Evolutionary conservation across 371 early-diverging fungal species (phyloP), one percentile per base, ranked within the genome.

Genomic region (Actinomucor elegans): DNA sequence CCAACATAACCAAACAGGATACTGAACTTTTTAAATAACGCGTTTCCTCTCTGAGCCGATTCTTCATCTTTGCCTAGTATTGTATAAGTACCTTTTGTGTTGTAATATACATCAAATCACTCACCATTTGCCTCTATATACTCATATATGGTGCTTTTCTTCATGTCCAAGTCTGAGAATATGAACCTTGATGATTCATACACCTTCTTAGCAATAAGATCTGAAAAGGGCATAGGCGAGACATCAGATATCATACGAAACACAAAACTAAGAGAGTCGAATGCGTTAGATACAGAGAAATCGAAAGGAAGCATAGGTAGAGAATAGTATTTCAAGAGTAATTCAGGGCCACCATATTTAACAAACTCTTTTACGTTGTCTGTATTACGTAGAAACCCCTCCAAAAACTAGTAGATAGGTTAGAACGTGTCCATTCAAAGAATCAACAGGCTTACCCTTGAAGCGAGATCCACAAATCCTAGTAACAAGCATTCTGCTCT

Each of bases 381-480:
- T 17, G 73, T 64, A 61, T 87, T 91, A 45, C 90, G 87, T 61
- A 95, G 89, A 32, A 93, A 73, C 4, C 94, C 94, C 44, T 94
- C 94, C 33, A 94, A 71, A 52, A 95, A 93, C 87, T 75, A 49
- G 9, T 55, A 37, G 59, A 59, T 54, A 14, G 9, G n/a, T 41
- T 28, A 2, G 18, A 27, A n/a, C n/a, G n/a, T n/a, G n/a, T n/a
- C n/a, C n/a, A n/a, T n/a, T n/a, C n/a, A n/a, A n/a, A n/a, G n/a
- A n/a, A 38, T 33, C 7, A 11, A 11, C 2, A 37, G 15, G 52
- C 59, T 47, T 60, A 65, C 66, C 21, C 56, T 58, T n/a, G 64
- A 38, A 5, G 48, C 53, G 15, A 63, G 27, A 46, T 63, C 58
- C 2, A 63, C 55, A 46, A 27, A 45, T 4, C 49, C 54, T 31